Percentiles rank a stretch among this genome's conserved stretches.
Conservation (phyloP, 768 basidiomycete species). For the Suillus lakei region DNA sequence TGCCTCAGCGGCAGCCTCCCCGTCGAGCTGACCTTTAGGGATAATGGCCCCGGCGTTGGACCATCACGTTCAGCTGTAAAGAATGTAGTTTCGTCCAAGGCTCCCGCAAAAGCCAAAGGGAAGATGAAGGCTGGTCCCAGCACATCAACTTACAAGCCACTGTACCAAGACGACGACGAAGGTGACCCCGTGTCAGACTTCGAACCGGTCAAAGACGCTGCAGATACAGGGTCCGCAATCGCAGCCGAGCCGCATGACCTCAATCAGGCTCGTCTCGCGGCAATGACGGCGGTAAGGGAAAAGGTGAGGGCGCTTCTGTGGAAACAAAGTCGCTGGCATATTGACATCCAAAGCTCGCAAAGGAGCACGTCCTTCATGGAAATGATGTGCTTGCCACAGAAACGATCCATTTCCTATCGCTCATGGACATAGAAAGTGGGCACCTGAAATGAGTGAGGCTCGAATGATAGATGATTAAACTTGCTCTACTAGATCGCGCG, state of each 20-base stretch:
- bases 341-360: slow-evolving; percentile 3
- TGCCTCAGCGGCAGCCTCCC: slow-evolving; percentile 24
- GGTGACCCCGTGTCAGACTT: slow-evolving; percentile 29
- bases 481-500: neutral
- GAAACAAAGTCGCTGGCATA: neutral
- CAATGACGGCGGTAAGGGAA: slow-evolving; percentile 1
- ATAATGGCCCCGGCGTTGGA: slow-evolving; percentile 19
- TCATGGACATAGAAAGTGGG: slow-evolving; percentile 1
- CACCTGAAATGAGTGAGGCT: neutral
- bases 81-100: slow-evolving; percentile 18
- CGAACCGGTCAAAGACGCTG: slow-evolving; percentile 18
- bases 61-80: slow-evolving; percentile 4
- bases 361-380: neutral
- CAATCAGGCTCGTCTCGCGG: neutral
- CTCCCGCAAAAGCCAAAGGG: slow-evolving; percentile 21
- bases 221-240: slow-evolving; percentile 6
- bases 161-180: slow-evolving; percentile 32
- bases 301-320: neutral
- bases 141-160: neutral
- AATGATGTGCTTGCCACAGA: neutral
- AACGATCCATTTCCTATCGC: neutral
- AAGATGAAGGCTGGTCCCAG: slow-evolving; percentile 20
- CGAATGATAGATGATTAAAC: neutral
- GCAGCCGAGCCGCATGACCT: slow-evolving; percentile 1
- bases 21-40: slow-evolving; percentile 32